Evolutionary conservation across 2,329 filamentous ascomycete species (phyloP).

Genomic region (Colletotrichum orchidophilum): DNA sequence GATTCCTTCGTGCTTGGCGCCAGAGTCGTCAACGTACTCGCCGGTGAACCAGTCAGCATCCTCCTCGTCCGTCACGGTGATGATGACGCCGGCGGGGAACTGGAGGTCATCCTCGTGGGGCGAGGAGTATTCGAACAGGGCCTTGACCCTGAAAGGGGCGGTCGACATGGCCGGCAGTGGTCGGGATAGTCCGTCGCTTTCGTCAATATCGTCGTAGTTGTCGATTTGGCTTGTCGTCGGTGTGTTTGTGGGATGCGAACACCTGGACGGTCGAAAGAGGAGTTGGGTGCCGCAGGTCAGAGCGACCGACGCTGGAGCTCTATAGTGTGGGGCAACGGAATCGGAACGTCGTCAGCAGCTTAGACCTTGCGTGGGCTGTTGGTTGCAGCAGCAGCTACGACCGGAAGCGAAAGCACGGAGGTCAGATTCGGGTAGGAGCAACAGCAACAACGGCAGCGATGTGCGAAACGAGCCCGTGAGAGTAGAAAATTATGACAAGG

Average conservation of each 20-base stretch:
- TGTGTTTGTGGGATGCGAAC: background rate
- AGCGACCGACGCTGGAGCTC: slow-evolving; percentile 23
- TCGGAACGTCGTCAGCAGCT: slow-evolving; percentile 34
- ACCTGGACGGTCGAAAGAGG: slow-evolving; percentile 22
- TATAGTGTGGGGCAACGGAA: slow-evolving; percentile 30
- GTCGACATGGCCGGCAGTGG: slow-evolving; percentile 42
- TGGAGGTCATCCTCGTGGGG: slow-evolving; percentile 94
- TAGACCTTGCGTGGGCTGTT: slow-evolving; percentile 29
- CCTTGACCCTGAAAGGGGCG: slow-evolving; percentile 91
- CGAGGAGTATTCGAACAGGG: slow-evolving; percentile 93
- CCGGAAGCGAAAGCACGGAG: slow-evolving; percentile 5
- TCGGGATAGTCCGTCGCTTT: slow-evolving; percentile 15
- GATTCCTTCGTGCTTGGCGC: slow-evolving; percentile 82
- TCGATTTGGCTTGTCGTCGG: slow-evolving; percentile 1
- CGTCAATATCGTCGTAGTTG: slow-evolving; percentile 2
- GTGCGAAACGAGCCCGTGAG: background rate
- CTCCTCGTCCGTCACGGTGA: slow-evolving; percentile 92
- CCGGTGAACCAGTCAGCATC: slow-evolving; percentile 95
- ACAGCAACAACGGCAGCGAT: background rate
- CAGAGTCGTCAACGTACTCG: slow-evolving; percentile 82
- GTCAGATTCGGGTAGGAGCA: background rate
- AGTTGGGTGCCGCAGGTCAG: slow-evolving; percentile 24
- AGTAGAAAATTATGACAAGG: background rate
- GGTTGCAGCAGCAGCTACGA: slow-evolving; percentile 11
- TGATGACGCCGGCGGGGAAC: slow-evolving; percentile 86